These are phyloP conservation scores for Syzygium jambos DNA, from an alignment of 345 rosid genomes.

Conservation along the genomic window DNA sequence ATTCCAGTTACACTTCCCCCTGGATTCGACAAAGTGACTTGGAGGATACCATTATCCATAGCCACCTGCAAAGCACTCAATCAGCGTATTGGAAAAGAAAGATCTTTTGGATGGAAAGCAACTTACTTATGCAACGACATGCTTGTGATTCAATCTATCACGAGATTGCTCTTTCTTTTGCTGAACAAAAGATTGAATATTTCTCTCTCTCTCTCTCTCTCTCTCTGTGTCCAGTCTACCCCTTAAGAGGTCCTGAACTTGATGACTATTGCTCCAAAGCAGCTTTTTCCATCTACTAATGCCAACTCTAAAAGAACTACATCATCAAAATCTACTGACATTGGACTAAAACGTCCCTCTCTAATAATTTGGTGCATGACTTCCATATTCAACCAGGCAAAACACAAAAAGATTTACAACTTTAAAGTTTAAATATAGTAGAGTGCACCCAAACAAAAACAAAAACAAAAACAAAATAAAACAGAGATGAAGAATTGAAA, in stretches of 20 bases:
- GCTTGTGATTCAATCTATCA: neutral
- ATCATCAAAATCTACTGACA: neutral
- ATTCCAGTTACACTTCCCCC: constrained; percentile 8
- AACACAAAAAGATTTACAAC: neutral
- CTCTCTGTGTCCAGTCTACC: neutral
- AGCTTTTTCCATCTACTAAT: neutral
- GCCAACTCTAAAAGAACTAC: neutral
- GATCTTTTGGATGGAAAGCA: neutral
- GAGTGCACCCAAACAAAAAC: neutral
- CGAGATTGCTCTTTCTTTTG: neutral
- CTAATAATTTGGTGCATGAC: neutral
- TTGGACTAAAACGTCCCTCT: neutral
- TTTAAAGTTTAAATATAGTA: neutral
- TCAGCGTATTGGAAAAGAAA: neutral
- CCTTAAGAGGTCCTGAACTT: neutral
- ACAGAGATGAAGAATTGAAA: neutral
- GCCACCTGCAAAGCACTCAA: constrained; percentile 1
- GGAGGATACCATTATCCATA: constrained; percentile 7
- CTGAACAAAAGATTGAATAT: neutral
- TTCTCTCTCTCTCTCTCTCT: neutral
- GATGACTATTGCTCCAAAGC: neutral
- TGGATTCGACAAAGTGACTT: constrained; percentile 7
- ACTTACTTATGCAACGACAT: neutral
- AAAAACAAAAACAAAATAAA: neutral
- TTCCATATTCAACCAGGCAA: neutral